Conservation (phyloP, 139 green algal genomes). For the Monoraphidium neglectum region DNA sequence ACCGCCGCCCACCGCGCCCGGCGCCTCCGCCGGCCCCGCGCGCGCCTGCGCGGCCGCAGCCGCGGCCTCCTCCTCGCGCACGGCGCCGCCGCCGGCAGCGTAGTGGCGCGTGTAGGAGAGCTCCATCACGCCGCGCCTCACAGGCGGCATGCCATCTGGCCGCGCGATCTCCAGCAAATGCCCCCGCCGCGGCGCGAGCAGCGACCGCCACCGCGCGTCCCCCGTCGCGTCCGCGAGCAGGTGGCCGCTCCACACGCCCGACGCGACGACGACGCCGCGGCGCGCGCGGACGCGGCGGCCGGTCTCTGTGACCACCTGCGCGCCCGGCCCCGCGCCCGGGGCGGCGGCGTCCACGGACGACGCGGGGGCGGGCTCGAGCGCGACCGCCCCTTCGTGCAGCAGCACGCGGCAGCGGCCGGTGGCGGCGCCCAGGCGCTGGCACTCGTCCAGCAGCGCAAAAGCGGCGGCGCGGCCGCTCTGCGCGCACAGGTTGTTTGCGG, state of each 20-base stretch:
- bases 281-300: slow-evolving; percentile 36
- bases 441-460: slow-evolving; percentile 47
- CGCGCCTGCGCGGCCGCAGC: background rate
- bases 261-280: slow-evolving; percentile 58
- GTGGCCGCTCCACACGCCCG: slow-evolving; percentile 68
- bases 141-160: slow-evolving; percentile 46
- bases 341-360: too few relatives aligned
- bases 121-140: slow-evolving; percentile 75
- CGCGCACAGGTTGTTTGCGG: background rate
- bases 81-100: background rate
- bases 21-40: background rate
- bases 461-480: slow-evolving; percentile 65
- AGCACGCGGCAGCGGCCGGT: slow-evolving; percentile 10
- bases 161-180: slow-evolving; percentile 65
- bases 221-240: slow-evolving; percentile 42
- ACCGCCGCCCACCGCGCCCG: background rate
- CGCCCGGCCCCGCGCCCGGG: background rate
- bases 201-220: slow-evolving; percentile 36
- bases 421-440: slow-evolving; percentile 13
- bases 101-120: slow-evolving; percentile 65
- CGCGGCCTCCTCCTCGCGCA: background rate
- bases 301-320: background rate
- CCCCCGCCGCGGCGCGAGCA: slow-evolving; percentile 59
- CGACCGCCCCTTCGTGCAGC: slow-evolving; percentile 23
- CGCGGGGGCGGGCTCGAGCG: slow-evolving; percentile 18